Conservation (phyloP, 2,329 filamentous ascomycete genomes). For the Nigrospora sphaerica region DNA sequence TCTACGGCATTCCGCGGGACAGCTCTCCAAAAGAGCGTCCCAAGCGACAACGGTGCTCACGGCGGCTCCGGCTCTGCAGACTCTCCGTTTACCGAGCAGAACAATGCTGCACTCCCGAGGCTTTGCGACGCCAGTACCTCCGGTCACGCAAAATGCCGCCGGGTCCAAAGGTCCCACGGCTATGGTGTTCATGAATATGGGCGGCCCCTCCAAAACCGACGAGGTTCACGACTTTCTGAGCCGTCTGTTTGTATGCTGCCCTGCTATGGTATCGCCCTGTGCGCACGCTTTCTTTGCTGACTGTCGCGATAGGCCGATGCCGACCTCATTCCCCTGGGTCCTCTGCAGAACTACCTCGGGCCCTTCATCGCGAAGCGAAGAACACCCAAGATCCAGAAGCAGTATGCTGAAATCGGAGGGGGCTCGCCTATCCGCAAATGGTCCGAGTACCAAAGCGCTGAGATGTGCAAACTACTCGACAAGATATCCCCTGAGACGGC, state of each 20-base stretch:
- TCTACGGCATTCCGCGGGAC: slow-evolving; percentile 28
- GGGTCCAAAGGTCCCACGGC: slow-evolving; percentile 77
- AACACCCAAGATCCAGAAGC: slow-evolving; percentile 94
- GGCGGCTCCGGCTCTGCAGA: slow-evolving; percentile 15
- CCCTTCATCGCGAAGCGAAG: slow-evolving; percentile 78
- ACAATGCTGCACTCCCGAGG: slow-evolving; percentile 31
- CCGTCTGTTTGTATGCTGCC: slow-evolving; percentile 71
- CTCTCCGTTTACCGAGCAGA: slow-evolving; percentile 11
- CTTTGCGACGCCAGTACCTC: slow-evolving; percentile 60
- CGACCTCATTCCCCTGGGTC: slow-evolving; percentile 92
- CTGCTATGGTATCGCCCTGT: slow-evolving; percentile 3
- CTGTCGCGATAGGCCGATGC: slow-evolving; percentile 62
- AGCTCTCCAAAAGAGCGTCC: slow-evolving; percentile 26
- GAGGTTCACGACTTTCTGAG: slow-evolving; percentile 89
- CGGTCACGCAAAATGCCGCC: slow-evolving; percentile 71
- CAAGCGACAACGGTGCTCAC: slow-evolving; percentile 12
- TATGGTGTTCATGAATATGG: slow-evolving; percentile 99
- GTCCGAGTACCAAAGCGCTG: slow-evolving; percentile 87
- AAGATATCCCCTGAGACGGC: slow-evolving; percentile 85
- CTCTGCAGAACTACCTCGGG: slow-evolving; percentile 83
- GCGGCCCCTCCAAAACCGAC: slow-evolving; percentile 78
- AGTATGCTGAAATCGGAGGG: slow-evolving; percentile 91
- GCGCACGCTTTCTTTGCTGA: slow-evolving; percentile 4
- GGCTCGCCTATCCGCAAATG: slow-evolving; percentile 98
- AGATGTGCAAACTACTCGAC: slow-evolving; percentile 98